Evolutionary conservation across 495 filamentous ascomycete genomes (phyloP).

Genomic region (Neurospora tetrasperma): DNA sequence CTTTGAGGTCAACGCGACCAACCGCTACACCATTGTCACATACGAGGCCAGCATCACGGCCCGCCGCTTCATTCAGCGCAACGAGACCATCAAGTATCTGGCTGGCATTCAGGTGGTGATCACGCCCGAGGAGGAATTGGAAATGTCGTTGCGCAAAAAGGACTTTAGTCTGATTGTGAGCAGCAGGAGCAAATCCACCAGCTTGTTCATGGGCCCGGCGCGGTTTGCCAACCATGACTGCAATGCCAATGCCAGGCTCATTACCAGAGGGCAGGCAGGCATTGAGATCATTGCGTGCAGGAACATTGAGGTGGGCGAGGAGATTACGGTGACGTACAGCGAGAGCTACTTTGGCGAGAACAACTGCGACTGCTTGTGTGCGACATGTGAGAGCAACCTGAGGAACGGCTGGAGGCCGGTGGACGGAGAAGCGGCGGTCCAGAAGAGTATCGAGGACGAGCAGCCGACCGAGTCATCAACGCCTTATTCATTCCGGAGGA

Average conservation of each 20-base stretch:
- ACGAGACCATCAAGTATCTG: constrained; percentile 83
- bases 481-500: constrained; percentile 32
- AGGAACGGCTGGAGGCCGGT: constrained; percentile 70
- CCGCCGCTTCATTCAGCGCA: constrained; percentile 61
- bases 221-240: constrained; percentile 98
- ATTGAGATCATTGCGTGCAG: constrained; percentile 76
- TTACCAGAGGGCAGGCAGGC: constrained; percentile 69
- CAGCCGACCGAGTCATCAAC: background rate
- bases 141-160: constrained; percentile 63
- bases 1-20: constrained; percentile 89
- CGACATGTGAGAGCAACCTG: constrained; percentile 66
- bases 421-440: constrained; percentile 24
- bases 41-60: constrained; percentile 86
- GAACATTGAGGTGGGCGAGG: constrained; percentile 77
- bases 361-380: constrained; percentile 91
- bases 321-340: constrained; percentile 92
- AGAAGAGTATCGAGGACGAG: constrained; percentile 38
- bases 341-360: constrained; percentile 92
- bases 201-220: constrained; percentile 86
- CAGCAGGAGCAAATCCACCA: constrained; percentile 76
- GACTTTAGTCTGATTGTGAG: constrained; percentile 97
- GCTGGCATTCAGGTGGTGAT: constrained; percentile 81
- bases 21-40: constrained; percentile 84
- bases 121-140: constrained; percentile 78
- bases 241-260: constrained; percentile 77